These are phyloP conservation scores for Aphanomyces invadans DNA, from an alignment of 352 stramenopile genomes.

Conservation along the genomic window DNA sequence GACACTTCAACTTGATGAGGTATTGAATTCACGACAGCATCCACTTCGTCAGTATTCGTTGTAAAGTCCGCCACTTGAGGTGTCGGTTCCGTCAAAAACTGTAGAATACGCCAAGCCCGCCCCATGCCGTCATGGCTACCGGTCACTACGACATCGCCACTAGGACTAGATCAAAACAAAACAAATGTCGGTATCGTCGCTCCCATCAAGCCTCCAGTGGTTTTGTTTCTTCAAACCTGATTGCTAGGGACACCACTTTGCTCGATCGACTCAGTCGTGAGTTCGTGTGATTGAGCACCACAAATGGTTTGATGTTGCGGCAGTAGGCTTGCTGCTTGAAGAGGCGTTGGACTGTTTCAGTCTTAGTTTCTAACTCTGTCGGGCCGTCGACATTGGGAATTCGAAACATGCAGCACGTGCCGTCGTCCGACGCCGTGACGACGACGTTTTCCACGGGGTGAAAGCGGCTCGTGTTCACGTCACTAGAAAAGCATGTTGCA, in stretches of 20 bases:
- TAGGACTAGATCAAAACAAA: constrained; percentile 45
- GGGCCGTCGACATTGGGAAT: constrained; percentile 57
- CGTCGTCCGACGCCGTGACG: constrained; percentile 89
- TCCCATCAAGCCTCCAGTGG: no score
- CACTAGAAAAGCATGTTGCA: constrained; percentile 29
- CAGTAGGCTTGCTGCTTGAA: constrained; percentile 64
- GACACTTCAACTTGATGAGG: constrained; percentile 4
- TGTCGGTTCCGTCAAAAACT: constrained; percentile 28
- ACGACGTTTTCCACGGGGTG: constrained; percentile 81
- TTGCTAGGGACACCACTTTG: constrained; percentile 66
- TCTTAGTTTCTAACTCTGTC: constrained; percentile 52
- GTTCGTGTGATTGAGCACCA: constrained; percentile 54
- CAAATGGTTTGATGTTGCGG: constrained; percentile 70
- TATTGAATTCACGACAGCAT: constrained; percentile 23
- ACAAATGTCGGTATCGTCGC: background rate
- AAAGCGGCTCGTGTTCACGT: constrained; percentile 83
- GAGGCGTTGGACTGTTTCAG: constrained; percentile 70
- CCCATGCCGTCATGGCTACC: constrained; percentile 90
- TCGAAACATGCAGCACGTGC: constrained; percentile 86
- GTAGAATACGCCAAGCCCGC: constrained; percentile 83
- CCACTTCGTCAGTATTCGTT: constrained; percentile 24
- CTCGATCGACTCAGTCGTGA: constrained; percentile 35
- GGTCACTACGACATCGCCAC: constrained; percentile 84
- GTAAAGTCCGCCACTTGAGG: background rate
- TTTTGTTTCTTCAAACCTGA: constrained; percentile 35